A percentile compares a stretch with the other conserved stretches of the same genome.
Conservation (phyloP, 352 stramenopile species). For the Globisporangium orthogonon region DNA sequence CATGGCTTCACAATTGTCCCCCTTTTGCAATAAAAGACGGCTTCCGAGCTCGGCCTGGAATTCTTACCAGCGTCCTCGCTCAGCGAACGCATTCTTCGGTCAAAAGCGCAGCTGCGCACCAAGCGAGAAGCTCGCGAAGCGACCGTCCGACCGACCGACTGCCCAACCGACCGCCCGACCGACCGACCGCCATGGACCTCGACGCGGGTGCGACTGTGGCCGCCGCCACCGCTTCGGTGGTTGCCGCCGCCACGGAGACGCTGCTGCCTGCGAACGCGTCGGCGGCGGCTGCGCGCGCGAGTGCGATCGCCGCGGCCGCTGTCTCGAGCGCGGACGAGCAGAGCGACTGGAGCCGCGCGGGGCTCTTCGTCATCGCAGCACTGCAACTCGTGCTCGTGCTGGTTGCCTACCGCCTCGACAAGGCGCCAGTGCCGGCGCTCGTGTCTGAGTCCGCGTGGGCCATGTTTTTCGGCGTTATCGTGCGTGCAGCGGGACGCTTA, state of each 20-base stretch:
- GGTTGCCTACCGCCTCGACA: slow-evolving; percentile 75
- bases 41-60: too few relatives aligned
- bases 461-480: slow-evolving; percentile 81
- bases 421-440: slow-evolving; percentile 48
- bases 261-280: slow-evolving; percentile 13
- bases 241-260: slow-evolving; percentile 16
- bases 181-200: not conserved
- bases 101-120: too few relatives aligned
- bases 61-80: too few relatives aligned
- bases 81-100: too few relatives aligned
- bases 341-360: slow-evolving; percentile 60
- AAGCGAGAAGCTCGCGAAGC: too few relatives aligned
- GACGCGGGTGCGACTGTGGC: not conserved
- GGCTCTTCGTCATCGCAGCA: slow-evolving; percentile 75
- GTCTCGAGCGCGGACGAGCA: slow-evolving; percentile 18
- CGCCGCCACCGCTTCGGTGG: not conserved
- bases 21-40: too few relatives aligned
- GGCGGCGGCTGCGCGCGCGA: slow-evolving; percentile 8
- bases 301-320: slow-evolving; percentile 9
- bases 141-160: too few relatives aligned
- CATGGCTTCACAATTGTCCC: too few relatives aligned
- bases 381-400: slow-evolving; percentile 79
- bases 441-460: slow-evolving; percentile 80
- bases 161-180: too few relatives aligned
- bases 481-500: slow-evolving; percentile 18